Evolutionary conservation across 176 grass and related monocot genomes (phyloP), one percentile per base, ranked within the genome.

Genomic region (Saccharum officinarum): DNA sequence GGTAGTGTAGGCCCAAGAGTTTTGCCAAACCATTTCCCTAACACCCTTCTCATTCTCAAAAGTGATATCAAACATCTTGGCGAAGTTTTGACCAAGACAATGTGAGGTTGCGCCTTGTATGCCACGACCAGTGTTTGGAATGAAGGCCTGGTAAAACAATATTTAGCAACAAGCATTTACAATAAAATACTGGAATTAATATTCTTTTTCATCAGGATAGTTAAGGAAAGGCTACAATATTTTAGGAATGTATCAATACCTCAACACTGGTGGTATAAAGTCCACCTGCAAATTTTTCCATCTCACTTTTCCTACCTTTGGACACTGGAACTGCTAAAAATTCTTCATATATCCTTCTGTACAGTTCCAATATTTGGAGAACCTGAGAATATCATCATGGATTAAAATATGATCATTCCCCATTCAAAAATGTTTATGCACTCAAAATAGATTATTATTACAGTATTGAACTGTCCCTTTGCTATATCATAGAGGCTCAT

Each of bases 1-100:
- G 78, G 97, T 95, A 18, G 85, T 98, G 81, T 98, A 98, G 23
- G 97, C 97, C 97, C 97, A 98, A 67, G 93, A 95, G 90, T 98
- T 98, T 85, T 98, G 97, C 93, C 93, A 98, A 70, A 98, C 97
- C 97, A 98, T 96, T 66, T 86, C 86, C 76, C 87, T 95, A 76
- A 63, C 84, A 66, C 97, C 91, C 52, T 91, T 98, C 25, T 98
- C 93, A 84, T 98, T 95, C 87, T 98, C 93, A 25, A 92, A 98
- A 89, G 94, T 98, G 50, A 98, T 95, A 52, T 98, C 82, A 66
- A 98, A 98, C 93, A 95, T 98, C 85, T 94, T 98, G 49, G 93
- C 93, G 8, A 98, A 98, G 81, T 98, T 98, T 78, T 98, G 97
- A 40, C 97, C 97, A 63, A 98, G 91, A 84, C 97, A 98, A 86